These are phyloP conservation scores for Fusarium sp. DNA, from an alignment of 2,329 filamentous ascomycete genomes.

Conservation along the genomic window DNA sequence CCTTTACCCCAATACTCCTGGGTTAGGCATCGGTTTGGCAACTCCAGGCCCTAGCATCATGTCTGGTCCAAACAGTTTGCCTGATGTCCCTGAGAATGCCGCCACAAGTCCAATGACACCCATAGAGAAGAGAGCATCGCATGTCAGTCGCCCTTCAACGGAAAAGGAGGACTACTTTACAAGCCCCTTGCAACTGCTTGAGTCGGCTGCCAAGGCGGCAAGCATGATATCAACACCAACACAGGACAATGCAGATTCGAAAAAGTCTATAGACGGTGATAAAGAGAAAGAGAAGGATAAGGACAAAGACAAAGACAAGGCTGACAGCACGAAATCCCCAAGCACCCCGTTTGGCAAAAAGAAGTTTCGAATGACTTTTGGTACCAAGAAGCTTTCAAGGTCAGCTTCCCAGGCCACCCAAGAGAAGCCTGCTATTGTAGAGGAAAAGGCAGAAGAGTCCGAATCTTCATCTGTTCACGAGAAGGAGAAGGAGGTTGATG, in stretches of 20 bases:
- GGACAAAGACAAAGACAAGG: constrained; percentile 59
- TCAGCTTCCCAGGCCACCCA: constrained; percentile 68
- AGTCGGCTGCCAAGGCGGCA: constrained; percentile 59
- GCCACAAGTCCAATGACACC: constrained; percentile 56
- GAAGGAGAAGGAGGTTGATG: constrained; percentile 78
- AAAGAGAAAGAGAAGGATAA: constrained; percentile 65
- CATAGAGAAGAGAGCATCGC: constrained; percentile 66
- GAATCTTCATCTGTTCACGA: constrained; percentile 73
- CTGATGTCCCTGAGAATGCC: constrained; percentile 61
- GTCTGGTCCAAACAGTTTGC: constrained; percentile 49
- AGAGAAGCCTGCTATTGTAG: constrained; percentile 77
- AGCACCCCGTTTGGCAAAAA: constrained; percentile 83
- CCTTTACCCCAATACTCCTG: constrained; percentile 76
- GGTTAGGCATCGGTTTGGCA: constrained; percentile 80
- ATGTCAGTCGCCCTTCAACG: constrained; percentile 68
- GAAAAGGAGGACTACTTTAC: constrained; percentile 85
- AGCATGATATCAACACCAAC: constrained; percentile 59
- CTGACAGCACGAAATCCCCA: constrained; percentile 66
- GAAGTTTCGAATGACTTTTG: constrained; percentile 86
- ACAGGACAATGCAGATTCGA: constrained; percentile 61
- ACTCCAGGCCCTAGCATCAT: constrained; percentile 64
- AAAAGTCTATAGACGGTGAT: constrained; percentile 59
- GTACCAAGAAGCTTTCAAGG: constrained; percentile 84
- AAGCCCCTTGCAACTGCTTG: constrained; percentile 63
- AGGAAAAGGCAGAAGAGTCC: constrained; percentile 80